Base-by-base conservation (phyloP, 148 eudicot species). In the Rhododendron williamsianum region DNA sequence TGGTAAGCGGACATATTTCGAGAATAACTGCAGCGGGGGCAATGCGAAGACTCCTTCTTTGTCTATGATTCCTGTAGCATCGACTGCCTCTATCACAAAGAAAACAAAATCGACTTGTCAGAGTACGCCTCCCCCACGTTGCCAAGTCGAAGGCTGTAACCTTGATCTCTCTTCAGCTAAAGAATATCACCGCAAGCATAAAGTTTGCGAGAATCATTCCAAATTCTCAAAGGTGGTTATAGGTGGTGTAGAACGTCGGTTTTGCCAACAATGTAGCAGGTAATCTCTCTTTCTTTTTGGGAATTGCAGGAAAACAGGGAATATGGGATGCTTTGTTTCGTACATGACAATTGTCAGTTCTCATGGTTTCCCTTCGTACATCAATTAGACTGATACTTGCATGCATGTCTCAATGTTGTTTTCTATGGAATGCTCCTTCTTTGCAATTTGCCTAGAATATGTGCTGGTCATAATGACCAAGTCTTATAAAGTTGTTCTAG, bases 231-330 rank as follows among this genome's bases (percentile, higher is more conserved):
- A 90, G 88, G 99, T 97, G 56, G 88, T 94, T 76, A 92, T 97
- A 13, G 90, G 86, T 71, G 99, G 99, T 52, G 78, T 90, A 23
- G 99, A 95, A 76, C 92, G 99, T 25, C 91, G 99, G 86, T 97
- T 97, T 90, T 97, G 99, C 89, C 99, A 97, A 83, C 99, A 95
- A 83, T 97, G 99, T 90, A 97, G 99, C 95, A 92, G 99, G 99
- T 94, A 88, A 90, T 85, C 85, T 52, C 82, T 87, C 10, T 67
- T 2, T 72, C 49, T 16, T 56, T 16, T 19, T 25, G 33, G 19
- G 35, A 10, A 43, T 6, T 78, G 0, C 10, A 25, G 33, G 84
- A 86, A 73, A 81, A 7, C 43, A 36, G 33, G 76, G 43, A 72
- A 27, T 4, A n/a, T 27, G 77, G 35, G n/a, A 48, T 48, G 46